Evolutionary conservation across 140 eudicot species (phyloP), one percentile per base, ranked within the genome.

Genomic region (Stevia rebaudiana): DNA sequence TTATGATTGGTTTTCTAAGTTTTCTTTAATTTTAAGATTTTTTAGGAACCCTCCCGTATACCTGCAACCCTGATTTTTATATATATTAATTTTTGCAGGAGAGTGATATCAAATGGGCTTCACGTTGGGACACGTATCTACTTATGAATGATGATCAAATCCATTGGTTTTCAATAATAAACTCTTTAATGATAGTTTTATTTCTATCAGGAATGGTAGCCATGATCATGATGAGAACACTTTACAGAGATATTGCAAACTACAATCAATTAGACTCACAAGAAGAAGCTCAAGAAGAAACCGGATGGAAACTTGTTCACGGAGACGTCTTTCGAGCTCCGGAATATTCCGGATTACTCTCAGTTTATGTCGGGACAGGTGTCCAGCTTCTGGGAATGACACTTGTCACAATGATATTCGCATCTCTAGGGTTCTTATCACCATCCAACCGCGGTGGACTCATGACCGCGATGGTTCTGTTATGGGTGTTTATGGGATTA

Each of bases 171-270:
- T 89, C 97, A 11, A 86, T 89, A 59, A 81, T 89, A 43, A 89
- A 89, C 84, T 89, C 97, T 22, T 74, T 89, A 63, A 86, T 89
- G 95, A 89, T 89, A 15, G 95, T 89, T 50, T 89, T 89, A 40
- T 89, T 89, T 78, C 95, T 89, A 25, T 89, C 95, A 5, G 97
- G 97, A 35, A 86, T 86, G 95, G 94, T 89, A 50, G 97, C 97
- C 69, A 89, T 86, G 97, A 89, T 89, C 76, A 89, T 86, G 97
- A 86, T 89, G 95, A 70, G 95, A 77, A 89, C 97, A 9, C 79
- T 89, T 9, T 89, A 89, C 80, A 80, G 80, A 71, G 95, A 85
- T 72, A 88, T 85, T 15, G 90, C 96, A 28, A 69, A 75, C 48
- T 75, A 75, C 30, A 75, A 75, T 30, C 75, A 75, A 24, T 21